These are phyloP conservation scores for Picea glauca DNA, from an alignment of 75 land plant species.

Conservation along the genomic window DNA sequence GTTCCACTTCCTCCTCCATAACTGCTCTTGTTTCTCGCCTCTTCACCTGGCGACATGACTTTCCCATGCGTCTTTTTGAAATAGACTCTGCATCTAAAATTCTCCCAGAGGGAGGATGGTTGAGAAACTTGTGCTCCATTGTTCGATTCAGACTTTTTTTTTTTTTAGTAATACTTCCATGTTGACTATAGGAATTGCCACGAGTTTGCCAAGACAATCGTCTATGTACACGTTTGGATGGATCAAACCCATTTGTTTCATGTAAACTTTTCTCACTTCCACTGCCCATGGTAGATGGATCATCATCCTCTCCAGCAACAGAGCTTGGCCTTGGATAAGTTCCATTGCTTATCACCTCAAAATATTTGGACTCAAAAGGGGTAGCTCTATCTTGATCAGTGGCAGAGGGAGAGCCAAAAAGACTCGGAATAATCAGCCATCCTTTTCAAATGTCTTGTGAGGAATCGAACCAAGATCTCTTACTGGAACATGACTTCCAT, in stretches of 20 bases:
- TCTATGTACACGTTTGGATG: constrained; percentile 17
- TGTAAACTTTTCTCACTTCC: constrained; percentile 33
- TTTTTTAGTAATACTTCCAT: constrained; percentile 13
- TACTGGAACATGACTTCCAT: no score
- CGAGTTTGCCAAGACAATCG: constrained; percentile 48
- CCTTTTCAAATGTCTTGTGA: no score
- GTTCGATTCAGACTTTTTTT: background rate
- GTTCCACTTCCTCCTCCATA: background rate
- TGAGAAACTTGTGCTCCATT: background rate
- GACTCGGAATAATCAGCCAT: constrained; percentile 36
- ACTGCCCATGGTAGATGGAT: constrained; percentile 11
- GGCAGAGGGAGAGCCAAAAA: constrained; percentile 25
- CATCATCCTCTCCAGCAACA: constrained; percentile 15
- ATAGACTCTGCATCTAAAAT: constrained; percentile 31
- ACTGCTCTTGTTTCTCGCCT: constrained; percentile 21
- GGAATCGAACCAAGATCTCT: no score
- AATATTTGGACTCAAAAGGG: constrained; percentile 11
- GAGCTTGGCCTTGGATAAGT: background rate
- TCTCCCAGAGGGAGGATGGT: background rate
- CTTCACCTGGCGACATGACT: constrained; percentile 58
- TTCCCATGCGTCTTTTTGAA: constrained; percentile 39
- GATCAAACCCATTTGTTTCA: constrained; percentile 7
- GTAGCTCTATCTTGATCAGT: constrained; percentile 34
- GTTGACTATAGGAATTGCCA: constrained; percentile 8
- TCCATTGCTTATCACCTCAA: background rate